Base-by-base conservation (phyloP, 2,329 filamentous ascomycete species). In the Lithohypha guttulata region DNA sequence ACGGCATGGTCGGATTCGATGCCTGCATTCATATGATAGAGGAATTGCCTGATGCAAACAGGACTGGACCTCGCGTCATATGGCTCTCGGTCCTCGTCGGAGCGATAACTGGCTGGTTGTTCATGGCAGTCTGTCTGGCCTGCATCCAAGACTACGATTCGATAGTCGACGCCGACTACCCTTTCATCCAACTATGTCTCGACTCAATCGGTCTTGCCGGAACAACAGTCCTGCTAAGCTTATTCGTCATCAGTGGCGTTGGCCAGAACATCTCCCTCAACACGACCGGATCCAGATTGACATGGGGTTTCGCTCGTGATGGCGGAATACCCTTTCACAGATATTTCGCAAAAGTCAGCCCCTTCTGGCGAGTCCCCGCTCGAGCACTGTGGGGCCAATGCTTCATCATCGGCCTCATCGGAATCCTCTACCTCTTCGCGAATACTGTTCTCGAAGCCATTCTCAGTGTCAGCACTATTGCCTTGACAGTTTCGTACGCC, bases 231-330 rank as follows among this genome's bases (percentile, higher is more conserved):
- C 47, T 52, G 20, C 45, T 53, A 6, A 47, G 52, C 2, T 40
- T 56, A 2, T 55, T 49, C 6, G 53, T 50, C 4, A 57, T 75
- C 32, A 71, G 73, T 41, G 61, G 63, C 0, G 69, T 74, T 8
- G 70, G 68, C 7, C 59, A 60, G 11, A 66, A 63, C 32, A 41
- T 55, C 2, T 56, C 59, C 2, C 55, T 72, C 4, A 40, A 56
- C 0, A 41, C 38, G 4, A 51, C 53, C 11, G 50, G 56, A 38
- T 54, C 51, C 2, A 50, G 54, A 7, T 36, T 59, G 4, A 55
- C 55, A 8, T 57, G 55, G 55, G 45, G 51, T 10, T 52, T 57
- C 22, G 55, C 53, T 2, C 34, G 51, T 33, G 53, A 54, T 39
- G 34, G 52, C 9, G 51, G 45, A 6, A 23, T 55, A 7, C 15